Evolutionary conservation across 176 grass and related monocot species (phyloP).

Genomic region (Avena eriantha): DNA sequence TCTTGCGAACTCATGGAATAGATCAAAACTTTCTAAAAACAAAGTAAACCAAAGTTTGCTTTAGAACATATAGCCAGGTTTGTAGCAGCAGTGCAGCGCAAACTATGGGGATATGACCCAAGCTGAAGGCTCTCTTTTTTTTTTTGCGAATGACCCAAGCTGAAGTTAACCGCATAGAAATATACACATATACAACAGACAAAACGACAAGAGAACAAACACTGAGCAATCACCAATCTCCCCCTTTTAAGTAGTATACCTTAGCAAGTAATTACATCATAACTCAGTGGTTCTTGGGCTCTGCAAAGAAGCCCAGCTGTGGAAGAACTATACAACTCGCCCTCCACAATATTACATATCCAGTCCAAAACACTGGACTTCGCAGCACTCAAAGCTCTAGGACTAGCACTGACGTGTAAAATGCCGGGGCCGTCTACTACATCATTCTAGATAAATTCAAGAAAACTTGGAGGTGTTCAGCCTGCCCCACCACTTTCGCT

Average conservation of each 20-base stretch:
- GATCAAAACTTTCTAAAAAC: too few relatives aligned
- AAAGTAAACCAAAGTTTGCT: not conserved
- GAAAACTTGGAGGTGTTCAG: conserved; percentile 76
- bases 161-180: not conserved
- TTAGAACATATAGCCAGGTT: not conserved
- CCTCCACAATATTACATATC: conserved; percentile 54
- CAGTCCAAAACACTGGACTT: conserved; percentile 52
- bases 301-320: conserved; percentile 37
- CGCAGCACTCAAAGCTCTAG: conserved; percentile 22
- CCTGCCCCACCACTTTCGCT: conserved; percentile 87
- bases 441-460: conserved; percentile 44
- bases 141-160: too few relatives aligned
- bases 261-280: conserved; percentile 68
- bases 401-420: conserved; percentile 44
- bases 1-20: too few relatives aligned
- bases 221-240: conserved; percentile 46
- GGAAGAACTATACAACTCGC: conserved; percentile 60
- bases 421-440: conserved; percentile 30
- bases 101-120: not conserved
- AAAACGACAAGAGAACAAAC: not conserved
- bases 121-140: too few relatives aligned
- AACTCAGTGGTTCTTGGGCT: conserved; percentile 39
- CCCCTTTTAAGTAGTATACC: conserved; percentile 24
- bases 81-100: not conserved
- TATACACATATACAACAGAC: not conserved